These are phyloP conservation scores for Pyrenochaeta sp. DNA, from an alignment of 2,329 filamentous ascomycete genomes.

Conservation along the genomic window DNA sequence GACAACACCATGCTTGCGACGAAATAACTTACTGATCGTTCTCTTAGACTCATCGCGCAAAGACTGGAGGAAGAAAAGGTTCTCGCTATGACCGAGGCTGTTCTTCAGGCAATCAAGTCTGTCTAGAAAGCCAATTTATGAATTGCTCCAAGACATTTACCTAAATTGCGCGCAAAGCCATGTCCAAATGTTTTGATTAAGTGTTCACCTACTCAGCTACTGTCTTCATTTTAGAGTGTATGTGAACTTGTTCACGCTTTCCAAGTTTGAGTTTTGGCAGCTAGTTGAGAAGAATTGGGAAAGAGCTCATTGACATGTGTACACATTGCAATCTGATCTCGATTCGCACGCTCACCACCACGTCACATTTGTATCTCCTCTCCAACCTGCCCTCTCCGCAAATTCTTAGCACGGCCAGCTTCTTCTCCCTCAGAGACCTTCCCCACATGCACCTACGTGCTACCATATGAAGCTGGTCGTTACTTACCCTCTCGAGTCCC, in stretches of 20 bases:
- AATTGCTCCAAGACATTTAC: background rate
- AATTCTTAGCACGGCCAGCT: slow-evolving; percentile 17
- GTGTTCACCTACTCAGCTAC: no score
- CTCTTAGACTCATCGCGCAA: slow-evolving; percentile 43
- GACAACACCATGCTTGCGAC: no score
- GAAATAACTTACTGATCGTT: slow-evolving; percentile 2
- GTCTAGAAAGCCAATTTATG: background rate
- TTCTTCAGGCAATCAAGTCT: slow-evolving; percentile 39
- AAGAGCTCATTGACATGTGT: no score
- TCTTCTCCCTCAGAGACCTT: slow-evolving; percentile 7
- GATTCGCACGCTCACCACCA: background rate
- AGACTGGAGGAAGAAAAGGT: slow-evolving; percentile 54
- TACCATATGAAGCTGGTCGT: slow-evolving; percentile 20
- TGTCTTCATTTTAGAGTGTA: no score
- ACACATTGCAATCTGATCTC: slow-evolving; percentile 1
- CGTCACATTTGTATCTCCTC: slow-evolving; percentile 14
- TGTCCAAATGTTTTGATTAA: no score
- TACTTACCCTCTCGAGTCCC: slow-evolving; percentile 2
- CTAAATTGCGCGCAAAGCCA: background rate
- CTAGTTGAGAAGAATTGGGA: no score
- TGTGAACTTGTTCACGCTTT: no score
- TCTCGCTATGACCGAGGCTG: slow-evolving; percentile 47
- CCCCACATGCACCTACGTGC: background rate
- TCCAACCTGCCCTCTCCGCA: slow-evolving; percentile 12
- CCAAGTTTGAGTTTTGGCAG: no score